Conservation (phyloP, 352 stramenopile species). For the Globisporangium canariense region DNA sequence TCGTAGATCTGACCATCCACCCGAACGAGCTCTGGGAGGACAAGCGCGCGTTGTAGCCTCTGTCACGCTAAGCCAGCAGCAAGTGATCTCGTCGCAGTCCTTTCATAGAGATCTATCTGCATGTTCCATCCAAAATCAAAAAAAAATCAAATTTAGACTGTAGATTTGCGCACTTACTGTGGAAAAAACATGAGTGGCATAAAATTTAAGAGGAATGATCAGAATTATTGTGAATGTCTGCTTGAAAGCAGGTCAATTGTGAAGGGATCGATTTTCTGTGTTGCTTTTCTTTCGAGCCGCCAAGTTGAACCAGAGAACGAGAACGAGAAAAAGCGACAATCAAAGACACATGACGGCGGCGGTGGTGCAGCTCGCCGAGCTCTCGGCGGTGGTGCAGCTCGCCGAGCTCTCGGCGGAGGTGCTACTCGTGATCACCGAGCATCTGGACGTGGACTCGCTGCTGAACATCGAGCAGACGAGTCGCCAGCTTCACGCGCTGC, state of each 20-base stretch:
- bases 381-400: conserved; percentile 19
- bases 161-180: no score
- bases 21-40: conserved; percentile 69
- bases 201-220: background rate
- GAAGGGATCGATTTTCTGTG: background rate
- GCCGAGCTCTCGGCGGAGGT: conserved; percentile 37
- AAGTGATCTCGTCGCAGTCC: background rate
- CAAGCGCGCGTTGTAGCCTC: conserved; percentile 14
- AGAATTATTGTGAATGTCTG: no score
- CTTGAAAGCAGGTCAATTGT: no score
- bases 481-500: conserved; percentile 8
- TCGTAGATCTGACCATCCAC: conserved; percentile 71
- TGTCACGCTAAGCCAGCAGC: no score
- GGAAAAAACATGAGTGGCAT: background rate
- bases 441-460: conserved; percentile 38
- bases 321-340: background rate
- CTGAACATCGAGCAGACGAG: conserved; percentile 35
- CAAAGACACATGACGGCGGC: no score
- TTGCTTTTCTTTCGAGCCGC: background rate
- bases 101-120: background rate
- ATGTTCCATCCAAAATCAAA: background rate
- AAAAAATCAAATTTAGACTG: background rate
- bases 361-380: conserved; percentile 20
- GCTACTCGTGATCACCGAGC: conserved; percentile 27
- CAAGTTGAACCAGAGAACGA: background rate